Percentiles rank a stretch among this genome's conserved stretches.
These are phyloP conservation scores for Blastocystis sp. DNA, from an alignment of 352 stramenopile genomes.

Conservation along the genomic window DNA sequence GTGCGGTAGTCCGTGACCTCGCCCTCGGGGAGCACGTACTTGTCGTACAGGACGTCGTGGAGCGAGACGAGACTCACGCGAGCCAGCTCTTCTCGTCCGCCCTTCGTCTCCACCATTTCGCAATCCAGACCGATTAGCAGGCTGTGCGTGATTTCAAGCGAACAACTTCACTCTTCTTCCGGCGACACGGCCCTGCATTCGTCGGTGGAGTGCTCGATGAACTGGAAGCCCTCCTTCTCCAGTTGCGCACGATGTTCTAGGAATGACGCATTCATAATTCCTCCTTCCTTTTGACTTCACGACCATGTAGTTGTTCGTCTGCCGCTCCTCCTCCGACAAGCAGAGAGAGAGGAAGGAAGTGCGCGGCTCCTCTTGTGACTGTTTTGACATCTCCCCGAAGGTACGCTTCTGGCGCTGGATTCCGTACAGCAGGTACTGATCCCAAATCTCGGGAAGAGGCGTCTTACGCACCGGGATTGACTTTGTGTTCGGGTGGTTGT, in stretches of 20 bases:
- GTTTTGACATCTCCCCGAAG: not conserved
- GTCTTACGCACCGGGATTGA: slow-evolving; percentile 36
- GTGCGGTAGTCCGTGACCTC: slow-evolving; percentile 63
- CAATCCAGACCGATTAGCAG: slow-evolving; percentile 35
- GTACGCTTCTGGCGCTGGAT: slow-evolving; percentile 27
- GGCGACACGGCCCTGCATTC: not conserved
- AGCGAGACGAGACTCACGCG: slow-evolving; percentile 12
- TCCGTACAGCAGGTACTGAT: slow-evolving; percentile 61
- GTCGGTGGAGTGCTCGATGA: not conserved
- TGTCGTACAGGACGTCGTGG: slow-evolving; percentile 5
- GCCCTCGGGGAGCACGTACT: slow-evolving; percentile 33
- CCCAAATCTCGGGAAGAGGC: slow-evolving; percentile 1
- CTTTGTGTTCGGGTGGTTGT: not conserved
- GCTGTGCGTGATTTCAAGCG: not conserved
- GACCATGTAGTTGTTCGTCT: slow-evolving; percentile 61
- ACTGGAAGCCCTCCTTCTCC: slow-evolving; percentile 9
- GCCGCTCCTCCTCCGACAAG: slow-evolving; percentile 6
- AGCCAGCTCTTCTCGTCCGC: slow-evolving; percentile 36
- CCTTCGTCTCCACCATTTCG: slow-evolving; percentile 64
- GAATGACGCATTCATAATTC: too few relatives aligned
- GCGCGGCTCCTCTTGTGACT: not conserved
- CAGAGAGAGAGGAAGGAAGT: slow-evolving; percentile 38
- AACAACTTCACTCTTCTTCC: not conserved
- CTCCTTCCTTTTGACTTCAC: not conserved
- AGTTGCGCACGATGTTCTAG: slow-evolving; percentile 9